These are phyloP conservation scores for Tetrahymena borealis DNA, from an alignment of 73 alveolate species.

Conservation along the genomic window DNA sequence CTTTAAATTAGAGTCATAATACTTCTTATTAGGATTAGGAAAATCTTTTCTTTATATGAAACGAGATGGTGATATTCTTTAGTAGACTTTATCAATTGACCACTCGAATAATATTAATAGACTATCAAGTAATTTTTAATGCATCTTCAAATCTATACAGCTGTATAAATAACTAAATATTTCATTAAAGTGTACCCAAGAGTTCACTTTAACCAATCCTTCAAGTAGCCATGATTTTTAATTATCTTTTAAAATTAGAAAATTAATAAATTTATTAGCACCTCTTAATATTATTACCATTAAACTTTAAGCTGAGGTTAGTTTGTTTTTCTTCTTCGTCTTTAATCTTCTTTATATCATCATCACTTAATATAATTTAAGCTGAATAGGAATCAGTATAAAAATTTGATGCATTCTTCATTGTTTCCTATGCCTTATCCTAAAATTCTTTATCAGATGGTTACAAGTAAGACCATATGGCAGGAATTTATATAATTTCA, in stretches of 20 bases:
- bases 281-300: background rate
- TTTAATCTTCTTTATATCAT: background rate
- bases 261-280: too few species aligned
- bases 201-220: background rate
- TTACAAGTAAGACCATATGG: background rate
- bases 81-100: background rate
- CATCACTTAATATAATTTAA: background rate
- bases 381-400: background rate
- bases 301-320: background rate
- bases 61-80: background rate
- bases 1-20: background rate
- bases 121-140: background rate
- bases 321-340: background rate
- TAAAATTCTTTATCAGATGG: background rate
- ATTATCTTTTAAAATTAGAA: background rate
- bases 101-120: background rate
- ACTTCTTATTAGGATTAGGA: background rate
- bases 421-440: background rate
- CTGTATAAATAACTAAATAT: background rate
- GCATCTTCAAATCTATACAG: background rate
- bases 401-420: background rate
- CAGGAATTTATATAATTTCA: background rate
- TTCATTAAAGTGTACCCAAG: background rate
- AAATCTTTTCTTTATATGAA: background rate
- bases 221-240: background rate